Percentiles rank a stretch among this genome's conserved stretches.
phyloP scores from a whole-genome alignment of 768 basidiomycete species.

The Rubroboletus satanas region DNA sequence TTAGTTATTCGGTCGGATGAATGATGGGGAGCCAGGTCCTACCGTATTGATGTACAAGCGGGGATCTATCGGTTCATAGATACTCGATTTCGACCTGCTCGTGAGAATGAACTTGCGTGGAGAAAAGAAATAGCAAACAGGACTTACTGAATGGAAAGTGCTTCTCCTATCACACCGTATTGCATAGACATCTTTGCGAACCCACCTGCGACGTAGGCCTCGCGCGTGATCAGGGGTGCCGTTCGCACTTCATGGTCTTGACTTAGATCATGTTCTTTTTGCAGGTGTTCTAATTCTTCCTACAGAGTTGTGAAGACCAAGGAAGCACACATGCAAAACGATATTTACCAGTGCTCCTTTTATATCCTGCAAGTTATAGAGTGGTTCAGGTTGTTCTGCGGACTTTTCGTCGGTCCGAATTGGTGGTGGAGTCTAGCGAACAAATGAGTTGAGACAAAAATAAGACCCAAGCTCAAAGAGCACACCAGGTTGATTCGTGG shows the following conservation, averaged over 20 bases:
- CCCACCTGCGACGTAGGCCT: slow-evolving; percentile 35
- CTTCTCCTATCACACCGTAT: slow-evolving; percentile 54
- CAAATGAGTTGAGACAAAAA: neutral
- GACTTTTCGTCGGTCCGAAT: neutral
- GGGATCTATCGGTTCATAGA: slow-evolving; percentile 38
- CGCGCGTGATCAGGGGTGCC: slow-evolving; percentile 46
- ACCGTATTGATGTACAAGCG: slow-evolving; percentile 66
- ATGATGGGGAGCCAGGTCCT: slow-evolving; percentile 6
- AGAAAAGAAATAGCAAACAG: neutral
- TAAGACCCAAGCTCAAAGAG: neutral
- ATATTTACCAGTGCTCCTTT: neutral
- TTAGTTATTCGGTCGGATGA: neutral
- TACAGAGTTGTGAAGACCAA: neutral
- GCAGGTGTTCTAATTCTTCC: slow-evolving; percentile 9
- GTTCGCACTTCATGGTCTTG: slow-evolving; percentile 34
- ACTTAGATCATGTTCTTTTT: slow-evolving; percentile 3
- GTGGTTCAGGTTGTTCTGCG: neutral
- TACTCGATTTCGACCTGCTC: slow-evolving; percentile 29
- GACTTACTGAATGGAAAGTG: slow-evolving; percentile 28
- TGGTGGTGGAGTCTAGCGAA: neutral
- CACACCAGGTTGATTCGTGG: neutral
- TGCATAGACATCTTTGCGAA: slow-evolving; percentile 36
- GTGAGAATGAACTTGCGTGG: neutral
- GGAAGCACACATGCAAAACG: neutral
- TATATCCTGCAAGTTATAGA: slow-evolving; percentile 9